These are phyloP conservation scores for Volvox carteri DNA, from an alignment of 163 green algal genomes.

Conservation along the genomic window DNA sequence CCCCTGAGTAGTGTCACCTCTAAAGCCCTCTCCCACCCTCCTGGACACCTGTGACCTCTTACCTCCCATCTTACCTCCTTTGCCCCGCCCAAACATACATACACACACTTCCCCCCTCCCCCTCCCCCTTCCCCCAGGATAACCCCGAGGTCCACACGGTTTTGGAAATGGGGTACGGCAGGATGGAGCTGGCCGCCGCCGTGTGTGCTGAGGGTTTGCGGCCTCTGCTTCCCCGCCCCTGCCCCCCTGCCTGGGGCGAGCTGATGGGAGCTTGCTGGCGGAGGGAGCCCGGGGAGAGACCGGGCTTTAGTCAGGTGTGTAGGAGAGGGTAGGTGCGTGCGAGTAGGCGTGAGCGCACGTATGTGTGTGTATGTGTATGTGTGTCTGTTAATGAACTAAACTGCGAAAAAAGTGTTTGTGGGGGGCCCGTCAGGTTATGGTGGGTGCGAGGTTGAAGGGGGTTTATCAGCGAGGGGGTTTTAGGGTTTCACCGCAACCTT, in stretches of 20 bases:
- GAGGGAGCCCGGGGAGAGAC: constrained; percentile 50
- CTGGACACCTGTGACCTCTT: neutral
- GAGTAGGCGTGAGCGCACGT: neutral
- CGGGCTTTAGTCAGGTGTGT: constrained; percentile 62
- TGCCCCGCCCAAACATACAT: too few species aligned
- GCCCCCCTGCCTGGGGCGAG: constrained; percentile 52
- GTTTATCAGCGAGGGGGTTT: too few species aligned
- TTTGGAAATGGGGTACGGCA: constrained; percentile 92
- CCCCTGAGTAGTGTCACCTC: too few species aligned
- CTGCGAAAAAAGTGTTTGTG: too few species aligned
- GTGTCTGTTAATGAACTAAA: neutral
- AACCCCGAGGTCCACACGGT: constrained; percentile 94
- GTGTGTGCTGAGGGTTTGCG: constrained; percentile 89
- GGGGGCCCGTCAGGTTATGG: too few species aligned
- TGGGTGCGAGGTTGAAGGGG: too few species aligned
- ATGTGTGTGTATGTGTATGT: neutral
- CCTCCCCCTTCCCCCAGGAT: constrained; percentile 85
- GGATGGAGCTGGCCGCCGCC: constrained; percentile 87
- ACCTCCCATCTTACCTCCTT: neutral
- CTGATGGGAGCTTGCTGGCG: constrained; percentile 73
- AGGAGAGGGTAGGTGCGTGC: constrained; percentile 59
- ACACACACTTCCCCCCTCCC: constrained; percentile 85
- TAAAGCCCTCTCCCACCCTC: too few species aligned
- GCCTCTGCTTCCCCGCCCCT: constrained; percentile 72
- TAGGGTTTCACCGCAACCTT: too few species aligned